Evolutionary conservation across 176 grass and related monocot species (phyloP), one percentile per base, ranked within the genome.

Genomic region (Carex cristatella): DNA sequence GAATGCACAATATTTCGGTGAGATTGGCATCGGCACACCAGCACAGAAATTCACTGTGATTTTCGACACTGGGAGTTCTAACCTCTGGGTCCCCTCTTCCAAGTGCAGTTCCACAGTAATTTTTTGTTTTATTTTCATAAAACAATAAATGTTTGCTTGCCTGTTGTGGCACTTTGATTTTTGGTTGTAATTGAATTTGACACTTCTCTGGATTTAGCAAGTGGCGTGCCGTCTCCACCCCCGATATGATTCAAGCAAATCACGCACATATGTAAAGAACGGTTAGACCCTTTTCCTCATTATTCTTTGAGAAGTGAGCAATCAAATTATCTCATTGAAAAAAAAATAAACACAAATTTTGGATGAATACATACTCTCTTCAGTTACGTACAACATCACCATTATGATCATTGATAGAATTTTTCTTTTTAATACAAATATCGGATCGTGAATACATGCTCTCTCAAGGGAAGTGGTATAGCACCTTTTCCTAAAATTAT

Each of bases 81-180:
- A 97, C 85, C 85, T 97, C 82, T 97, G 94, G 94, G 90, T 97
- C 81, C 92, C 94, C 48, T 97, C 94, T 85, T 90, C 92, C 83
- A 97, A 97, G 87, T 97, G 94, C 76, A 83, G 85, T 72, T 88
- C 87, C 46, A 94, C 90, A 83, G 94, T 97, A 84, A 81, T 49
- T 77, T 60, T 63, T 7, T 2, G 16, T 23, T 64, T 60, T 23
- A 33, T 0, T 35, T 6, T 46, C 7, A 7, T 46, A 46, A 44
- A 44, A 44, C 0, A 57, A 10, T 28, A 56, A 32, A 37, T 28
- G 65, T 10, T 82, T 75, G 60, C 42, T n/a, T 61, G 55, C 68
- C 73, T 55, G 2, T 2, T 27, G 46, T 84, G 64, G 30, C 13
- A 1, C 31, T n/a, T 38, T 71, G 7, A 40, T 15, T 71, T 71